Percentiles rank a stretch among this genome's conserved stretches.
Evolutionary conservation across 2,329 filamentous ascomycete species (phyloP).

Genomic region (Dendryphion nanum): DNA sequence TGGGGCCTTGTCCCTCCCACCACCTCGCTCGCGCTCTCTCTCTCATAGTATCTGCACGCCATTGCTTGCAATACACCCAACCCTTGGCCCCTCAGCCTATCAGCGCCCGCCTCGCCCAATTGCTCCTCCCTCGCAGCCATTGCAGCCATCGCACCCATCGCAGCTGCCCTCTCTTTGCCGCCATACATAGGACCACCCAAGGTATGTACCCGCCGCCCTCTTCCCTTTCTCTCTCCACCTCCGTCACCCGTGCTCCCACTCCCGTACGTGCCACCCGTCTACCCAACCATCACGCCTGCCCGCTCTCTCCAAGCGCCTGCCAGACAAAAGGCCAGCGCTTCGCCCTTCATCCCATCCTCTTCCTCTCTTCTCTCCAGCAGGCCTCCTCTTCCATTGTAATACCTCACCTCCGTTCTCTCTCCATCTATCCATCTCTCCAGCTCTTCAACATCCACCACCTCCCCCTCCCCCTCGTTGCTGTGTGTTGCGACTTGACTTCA

Average conservation of each 20-base stretch:
- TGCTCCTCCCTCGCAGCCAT: slow-evolving; percentile 13
- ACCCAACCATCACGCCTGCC: slow-evolving; percentile 7
- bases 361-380: slow-evolving; percentile 38
- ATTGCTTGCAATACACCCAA: slow-evolving; percentile 20
- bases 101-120: slow-evolving; percentile 28
- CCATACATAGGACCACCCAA: slow-evolving; percentile 38
- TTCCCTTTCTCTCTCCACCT: slow-evolving; percentile 28
- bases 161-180: slow-evolving; percentile 27
- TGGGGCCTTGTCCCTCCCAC: slow-evolving; percentile 27
- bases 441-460: not conserved
- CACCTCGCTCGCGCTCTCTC: too few species aligned
- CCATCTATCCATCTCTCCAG: slow-evolving; percentile 17
- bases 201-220: slow-evolving; percentile 37
- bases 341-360: slow-evolving; percentile 26
- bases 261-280: slow-evolving; percentile 24
- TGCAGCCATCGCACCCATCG: slow-evolving; percentile 1
- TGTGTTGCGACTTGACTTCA: slow-evolving; percentile 34
- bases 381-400: slow-evolving; percentile 44
- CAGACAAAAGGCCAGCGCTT: slow-evolving; percentile 42
- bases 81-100: slow-evolving; percentile 35
- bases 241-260: slow-evolving; percentile 2
- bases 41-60: slow-evolving; percentile 22
- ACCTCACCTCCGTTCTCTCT: slow-evolving; percentile 31
- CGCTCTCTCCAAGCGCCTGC: slow-evolving; percentile 33
- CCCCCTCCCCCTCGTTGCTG: slow-evolving; percentile 4